These are phyloP conservation scores for Basipetospora sp. DNA, from an alignment of 2,329 filamentous ascomycete genomes.

Conservation along the genomic window DNA sequence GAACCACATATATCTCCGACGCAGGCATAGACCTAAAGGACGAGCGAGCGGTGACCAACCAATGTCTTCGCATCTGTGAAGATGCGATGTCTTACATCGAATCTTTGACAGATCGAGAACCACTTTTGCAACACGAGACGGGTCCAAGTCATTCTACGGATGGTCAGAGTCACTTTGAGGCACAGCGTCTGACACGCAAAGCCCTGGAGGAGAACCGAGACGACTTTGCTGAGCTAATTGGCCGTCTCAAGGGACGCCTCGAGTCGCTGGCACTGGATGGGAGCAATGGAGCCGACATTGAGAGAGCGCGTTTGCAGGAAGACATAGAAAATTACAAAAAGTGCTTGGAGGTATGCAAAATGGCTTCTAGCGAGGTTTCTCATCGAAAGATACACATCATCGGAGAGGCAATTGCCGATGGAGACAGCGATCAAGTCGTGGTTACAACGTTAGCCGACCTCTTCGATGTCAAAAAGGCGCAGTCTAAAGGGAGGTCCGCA, in stretches of 20 bases:
- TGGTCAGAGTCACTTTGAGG: conserved; percentile 15
- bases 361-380: conserved; percentile 17
- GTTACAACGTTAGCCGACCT: conserved; percentile 26
- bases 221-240: conserved; percentile 17
- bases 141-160: background rate
- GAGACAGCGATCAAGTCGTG: conserved; percentile 24
- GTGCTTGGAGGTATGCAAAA: conserved; percentile 24
- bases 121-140: conserved; percentile 11
- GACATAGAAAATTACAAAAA: conserved; percentile 21
- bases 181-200: conserved; percentile 18
- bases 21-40: conserved; percentile 19
- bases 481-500: conserved; percentile 18
- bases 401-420: conserved; percentile 22
- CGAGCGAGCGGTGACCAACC: conserved; percentile 21
- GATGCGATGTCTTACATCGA: conserved; percentile 20
- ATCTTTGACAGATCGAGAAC: conserved; percentile 16
- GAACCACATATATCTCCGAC: conserved; percentile 10
- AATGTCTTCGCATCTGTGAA: conserved; percentile 25
- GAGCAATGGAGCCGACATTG: conserved; percentile 11
- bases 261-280: conserved; percentile 12
- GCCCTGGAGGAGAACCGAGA: conserved; percentile 18
- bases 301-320: conserved; percentile 18
- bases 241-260: conserved; percentile 19
- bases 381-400: conserved; percentile 20
- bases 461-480: conserved; percentile 24